A percentile compares a stretch with the other conserved stretches of the same genome.
phyloP scores from a whole-genome alignment of 805 yeast genomes.

The Candida taoyuanica region DNA sequence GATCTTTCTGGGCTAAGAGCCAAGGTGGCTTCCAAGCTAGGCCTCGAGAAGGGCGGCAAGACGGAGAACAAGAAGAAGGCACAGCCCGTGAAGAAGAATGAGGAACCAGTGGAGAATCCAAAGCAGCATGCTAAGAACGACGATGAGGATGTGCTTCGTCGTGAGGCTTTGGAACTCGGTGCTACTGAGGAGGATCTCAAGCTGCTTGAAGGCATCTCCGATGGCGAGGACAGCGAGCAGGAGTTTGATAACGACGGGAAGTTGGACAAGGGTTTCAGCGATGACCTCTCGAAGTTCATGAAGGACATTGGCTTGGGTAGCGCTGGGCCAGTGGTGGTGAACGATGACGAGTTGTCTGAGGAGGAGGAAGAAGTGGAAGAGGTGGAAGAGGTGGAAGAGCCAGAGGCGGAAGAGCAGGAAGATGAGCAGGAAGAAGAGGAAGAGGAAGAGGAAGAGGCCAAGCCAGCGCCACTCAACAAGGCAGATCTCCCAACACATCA shows the following conservation, averaged over 20 bases:
- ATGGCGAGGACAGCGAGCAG: constrained; percentile 38
- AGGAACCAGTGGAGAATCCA: constrained; percentile 5
- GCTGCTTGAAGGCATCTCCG: constrained; percentile 53
- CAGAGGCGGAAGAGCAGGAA: constrained; percentile 29
- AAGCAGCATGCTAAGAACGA: constrained; percentile 2
- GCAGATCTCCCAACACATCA: constrained; percentile 24
- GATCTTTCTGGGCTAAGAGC: constrained; percentile 54
- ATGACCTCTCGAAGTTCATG: constrained; percentile 60
- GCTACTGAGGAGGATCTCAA: constrained; percentile 81
- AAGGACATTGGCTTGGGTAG: constrained; percentile 60
- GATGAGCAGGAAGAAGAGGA: constrained; percentile 25
- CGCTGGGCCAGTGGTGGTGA: constrained; percentile 32
- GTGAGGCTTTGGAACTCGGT: constrained; percentile 76
- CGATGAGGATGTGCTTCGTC: constrained; percentile 36
- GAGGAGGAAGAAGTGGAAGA: constrained; percentile 36
- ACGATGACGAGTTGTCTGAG: constrained; percentile 37
- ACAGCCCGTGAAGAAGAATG: constrained; percentile 11
- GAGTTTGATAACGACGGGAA: constrained; percentile 32
- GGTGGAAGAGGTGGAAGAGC: constrained; percentile 24
- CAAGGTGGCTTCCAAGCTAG: constrained; percentile 53
- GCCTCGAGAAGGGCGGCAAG: constrained; percentile 23
- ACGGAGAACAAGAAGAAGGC: constrained; percentile 20
- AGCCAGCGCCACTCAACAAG: constrained; percentile 11
- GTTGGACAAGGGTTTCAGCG: constrained; percentile 37
- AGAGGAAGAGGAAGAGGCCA: constrained; percentile 18